phyloP scores from a whole-genome alignment of 202 grass and related monocot species.

The Dendrocalamus latiflorus region DNA sequence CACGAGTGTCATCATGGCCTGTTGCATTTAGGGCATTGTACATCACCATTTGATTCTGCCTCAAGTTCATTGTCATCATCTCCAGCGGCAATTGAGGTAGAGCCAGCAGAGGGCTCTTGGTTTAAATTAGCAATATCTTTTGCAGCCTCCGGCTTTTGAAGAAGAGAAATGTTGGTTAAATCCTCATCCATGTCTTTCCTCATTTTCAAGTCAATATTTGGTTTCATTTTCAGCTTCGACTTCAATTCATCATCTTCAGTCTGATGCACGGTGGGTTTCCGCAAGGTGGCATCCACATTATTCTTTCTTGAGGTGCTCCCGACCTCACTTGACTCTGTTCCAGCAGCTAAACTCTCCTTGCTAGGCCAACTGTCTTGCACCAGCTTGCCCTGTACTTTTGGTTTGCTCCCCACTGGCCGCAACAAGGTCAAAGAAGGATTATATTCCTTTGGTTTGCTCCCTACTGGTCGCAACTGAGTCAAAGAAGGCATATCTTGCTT shows the following conservation, averaged over 20 bases:
- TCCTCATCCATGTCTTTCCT: conserved; percentile 59
- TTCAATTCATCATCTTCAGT: conserved; percentile 57
- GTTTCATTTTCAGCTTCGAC: conserved; percentile 58
- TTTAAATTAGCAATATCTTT: conserved; percentile 20
- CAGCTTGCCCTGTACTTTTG: conserved; percentile 10
- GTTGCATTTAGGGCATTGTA: conserved; percentile 6
- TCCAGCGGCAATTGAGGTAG: not conserved
- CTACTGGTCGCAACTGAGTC: conserved; percentile 19
- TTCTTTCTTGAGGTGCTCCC: conserved; percentile 19
- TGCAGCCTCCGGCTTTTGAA: conserved; percentile 64
- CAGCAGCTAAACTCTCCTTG: conserved; percentile 42
- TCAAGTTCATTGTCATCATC: conserved; percentile 20
- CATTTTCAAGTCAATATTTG: conserved; percentile 58
- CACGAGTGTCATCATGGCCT: not conserved
- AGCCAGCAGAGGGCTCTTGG: conserved; percentile 24
- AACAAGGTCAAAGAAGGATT: conserved; percentile 28
- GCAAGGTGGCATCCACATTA: conserved; percentile 44
- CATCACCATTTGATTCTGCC: conserved; percentile 26
- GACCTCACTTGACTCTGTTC: conserved; percentile 23
- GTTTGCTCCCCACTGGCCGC: conserved; percentile 26
- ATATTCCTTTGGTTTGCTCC: conserved; percentile 15
- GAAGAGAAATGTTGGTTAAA: conserved; percentile 65
- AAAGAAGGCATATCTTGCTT: conserved; percentile 17
- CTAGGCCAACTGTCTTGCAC: conserved; percentile 42
- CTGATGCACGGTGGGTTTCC: conserved; percentile 64